These are phyloP conservation scores for Aspergillus costaricaensis DNA, from an alignment of 2,329 filamentous ascomycete genomes.

Conservation along the genomic window DNA sequence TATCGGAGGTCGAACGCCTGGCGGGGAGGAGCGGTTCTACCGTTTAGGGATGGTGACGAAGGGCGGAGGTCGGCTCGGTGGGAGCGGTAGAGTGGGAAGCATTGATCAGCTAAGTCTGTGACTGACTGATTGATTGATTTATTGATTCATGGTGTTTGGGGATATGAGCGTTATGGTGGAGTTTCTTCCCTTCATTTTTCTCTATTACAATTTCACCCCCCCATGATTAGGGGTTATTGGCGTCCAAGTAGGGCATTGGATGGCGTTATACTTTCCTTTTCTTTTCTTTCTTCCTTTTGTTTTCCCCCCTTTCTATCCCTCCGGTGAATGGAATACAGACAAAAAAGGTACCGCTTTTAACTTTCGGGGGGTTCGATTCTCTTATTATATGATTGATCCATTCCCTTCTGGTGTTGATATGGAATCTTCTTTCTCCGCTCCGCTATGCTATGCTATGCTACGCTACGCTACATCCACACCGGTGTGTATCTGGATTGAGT, in stretches of 20 bases:
- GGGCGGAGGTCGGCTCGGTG: slow-evolving; percentile 44
- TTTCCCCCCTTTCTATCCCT: not conserved
- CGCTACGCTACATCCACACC: not conserved
- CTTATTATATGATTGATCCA: not conserved
- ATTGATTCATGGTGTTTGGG: not conserved
- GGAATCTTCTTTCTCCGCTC: not conserved
- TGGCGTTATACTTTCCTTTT: not conserved
- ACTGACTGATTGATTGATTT: slow-evolving; percentile 14
- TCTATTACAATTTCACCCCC: not conserved
- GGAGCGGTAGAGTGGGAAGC: slow-evolving; percentile 47
- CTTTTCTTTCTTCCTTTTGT: not conserved
- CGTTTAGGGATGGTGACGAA: slow-evolving; percentile 51
- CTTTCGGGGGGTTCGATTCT: not conserved
- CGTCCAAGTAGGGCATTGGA: slow-evolving; percentile 6
- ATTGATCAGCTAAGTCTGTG: slow-evolving; percentile 53
- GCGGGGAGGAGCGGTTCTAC: slow-evolving; percentile 53
- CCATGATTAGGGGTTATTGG: not conserved
- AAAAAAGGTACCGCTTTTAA: not conserved
- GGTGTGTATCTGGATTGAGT: too few relatives aligned
- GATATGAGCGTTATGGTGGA: not conserved
- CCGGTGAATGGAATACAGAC: not conserved
- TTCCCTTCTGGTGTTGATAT: not conserved
- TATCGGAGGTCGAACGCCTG: slow-evolving; percentile 50
- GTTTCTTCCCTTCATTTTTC: not conserved
- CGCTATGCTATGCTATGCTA: not conserved